Evolutionary conservation across 2,329 filamentous ascomycete species (phyloP).

Genomic region (Lachnellula subtilissima): DNA sequence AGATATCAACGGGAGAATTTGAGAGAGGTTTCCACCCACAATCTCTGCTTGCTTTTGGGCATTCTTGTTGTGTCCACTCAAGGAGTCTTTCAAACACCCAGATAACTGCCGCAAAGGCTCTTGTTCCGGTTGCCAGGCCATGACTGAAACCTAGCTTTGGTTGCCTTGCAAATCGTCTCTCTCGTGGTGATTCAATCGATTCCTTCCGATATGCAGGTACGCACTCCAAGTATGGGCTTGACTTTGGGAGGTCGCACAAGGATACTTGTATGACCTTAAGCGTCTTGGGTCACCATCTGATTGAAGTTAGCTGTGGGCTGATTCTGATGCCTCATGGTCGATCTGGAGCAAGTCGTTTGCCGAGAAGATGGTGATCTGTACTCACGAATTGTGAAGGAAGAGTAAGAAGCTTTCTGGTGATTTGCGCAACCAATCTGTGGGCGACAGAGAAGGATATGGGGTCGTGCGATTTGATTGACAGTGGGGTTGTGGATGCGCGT

Average conservation of each 20-base stretch:
- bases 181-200: slow-evolving; percentile 15
- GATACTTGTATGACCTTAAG: slow-evolving; percentile 30
- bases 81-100: slow-evolving; percentile 82
- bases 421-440: not conserved
- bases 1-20: not conserved
- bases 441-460: not conserved
- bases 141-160: slow-evolving; percentile 36
- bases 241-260: slow-evolving; percentile 28
- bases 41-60: slow-evolving; percentile 86
- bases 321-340: not conserved
- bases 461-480: not conserved
- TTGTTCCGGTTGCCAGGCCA: slow-evolving; percentile 89
- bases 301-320: slow-evolving; percentile 14
- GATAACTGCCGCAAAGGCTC: slow-evolving; percentile 87
- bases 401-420: not conserved
- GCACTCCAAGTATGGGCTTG: slow-evolving; percentile 18
- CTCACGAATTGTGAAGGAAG: slow-evolving; percentile 2
- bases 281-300: slow-evolving; percentile 25
- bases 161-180: slow-evolving; percentile 17
- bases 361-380: not conserved
- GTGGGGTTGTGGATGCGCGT: not conserved
- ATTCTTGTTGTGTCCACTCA: slow-evolving; percentile 74
- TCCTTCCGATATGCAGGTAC: slow-evolving; percentile 29
- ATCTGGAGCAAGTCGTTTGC: not conserved
- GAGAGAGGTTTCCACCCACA: slow-evolving; percentile 48